These are phyloP conservation scores for Fulvia fulva DNA, from an alignment of 2,329 filamentous ascomycete genomes.

Conservation along the genomic window DNA sequence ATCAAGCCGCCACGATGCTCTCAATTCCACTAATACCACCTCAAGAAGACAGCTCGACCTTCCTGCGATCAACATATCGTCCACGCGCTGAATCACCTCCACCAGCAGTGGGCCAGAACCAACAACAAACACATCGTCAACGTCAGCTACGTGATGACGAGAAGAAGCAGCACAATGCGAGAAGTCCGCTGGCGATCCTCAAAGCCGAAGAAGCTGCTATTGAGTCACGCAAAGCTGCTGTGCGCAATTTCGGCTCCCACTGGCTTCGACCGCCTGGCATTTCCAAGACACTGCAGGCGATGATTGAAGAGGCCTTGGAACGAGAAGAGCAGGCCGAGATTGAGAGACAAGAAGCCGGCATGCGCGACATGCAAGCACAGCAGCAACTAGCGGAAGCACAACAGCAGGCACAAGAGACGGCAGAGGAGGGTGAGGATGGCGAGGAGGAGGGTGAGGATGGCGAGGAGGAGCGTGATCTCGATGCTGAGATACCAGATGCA, in stretches of 20 bases:
- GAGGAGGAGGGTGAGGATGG: slow-evolving; percentile 51
- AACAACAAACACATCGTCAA: slow-evolving; percentile 26
- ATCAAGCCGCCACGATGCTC: slow-evolving; percentile 21
- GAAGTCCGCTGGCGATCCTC: slow-evolving; percentile 64
- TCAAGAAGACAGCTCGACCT: slow-evolving; percentile 26
- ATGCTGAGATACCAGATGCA: slow-evolving; percentile 63
- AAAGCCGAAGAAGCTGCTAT: slow-evolving; percentile 73
- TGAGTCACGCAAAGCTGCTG: slow-evolving; percentile 71
- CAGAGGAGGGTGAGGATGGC: slow-evolving; percentile 43
- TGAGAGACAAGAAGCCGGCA: slow-evolving; percentile 64
- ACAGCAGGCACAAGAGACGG: slow-evolving; percentile 36
- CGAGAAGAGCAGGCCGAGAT: slow-evolving; percentile 78
- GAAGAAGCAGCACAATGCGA: slow-evolving; percentile 35
- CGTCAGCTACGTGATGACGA: slow-evolving; percentile 33
- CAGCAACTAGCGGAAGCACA: slow-evolving; percentile 56
- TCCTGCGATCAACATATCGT: slow-evolving; percentile 23
- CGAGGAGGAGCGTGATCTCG: slow-evolving; percentile 50
- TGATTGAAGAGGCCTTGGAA: slow-evolving; percentile 85
- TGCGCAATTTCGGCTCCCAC: slow-evolving; percentile 78
- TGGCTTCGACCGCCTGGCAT: slow-evolving; percentile 92
- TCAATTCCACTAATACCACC: slow-evolving; percentile 33
- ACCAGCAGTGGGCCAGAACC: slow-evolving; percentile 19
- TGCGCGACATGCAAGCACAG: slow-evolving; percentile 65
- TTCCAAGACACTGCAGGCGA: slow-evolving; percentile 81
- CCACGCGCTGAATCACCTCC: slow-evolving; percentile 28